Percentiles rank a stretch among this genome's conserved stretches.
Conservation (phyloP, 352 stramenopile genomes). For the Phytophthora constricta region DNA sequence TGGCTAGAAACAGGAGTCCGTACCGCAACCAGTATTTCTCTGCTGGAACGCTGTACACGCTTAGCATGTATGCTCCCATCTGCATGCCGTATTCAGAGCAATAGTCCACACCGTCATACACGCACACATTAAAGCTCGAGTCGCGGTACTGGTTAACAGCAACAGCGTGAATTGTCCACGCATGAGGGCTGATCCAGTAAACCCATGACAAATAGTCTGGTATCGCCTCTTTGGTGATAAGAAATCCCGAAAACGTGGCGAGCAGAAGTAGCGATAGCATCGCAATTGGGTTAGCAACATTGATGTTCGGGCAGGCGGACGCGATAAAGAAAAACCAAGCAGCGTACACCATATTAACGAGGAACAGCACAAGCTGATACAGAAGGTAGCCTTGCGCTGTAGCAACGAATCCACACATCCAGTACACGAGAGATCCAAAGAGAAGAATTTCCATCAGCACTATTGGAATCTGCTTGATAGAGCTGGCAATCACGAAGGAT, state of each 20-base stretch:
- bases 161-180: conserved; percentile 46
- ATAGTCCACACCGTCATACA: conserved; percentile 43
- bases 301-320: conserved; percentile 33
- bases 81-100: conserved; percentile 39
- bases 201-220: conserved; percentile 59
- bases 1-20: conserved; percentile 40
- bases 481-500: conserved; percentile 70
- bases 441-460: conserved; percentile 65
- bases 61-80: conserved; percentile 43
- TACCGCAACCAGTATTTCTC: conserved; percentile 45
- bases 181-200: conserved; percentile 67
- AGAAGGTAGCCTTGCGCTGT: conserved; percentile 55
- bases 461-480: conserved; percentile 43
- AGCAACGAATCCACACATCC: conserved; percentile 71
- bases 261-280: conserved; percentile 54
- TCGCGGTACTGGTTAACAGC: conserved; percentile 48
- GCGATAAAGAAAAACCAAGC: conserved; percentile 57
- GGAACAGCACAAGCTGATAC: conserved; percentile 66
- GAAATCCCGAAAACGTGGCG: conserved; percentile 56
- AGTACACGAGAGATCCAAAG: conserved; percentile 87
- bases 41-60: conserved; percentile 38
- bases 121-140: conserved; percentile 33
- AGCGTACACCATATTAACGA: conserved; percentile 43
- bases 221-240: conserved; percentile 51
- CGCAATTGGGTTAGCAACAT: conserved; percentile 51